Evolutionary conservation across 176 grass and related monocot genomes (phyloP).

Genomic region (Bothriochloa decipiens): DNA sequence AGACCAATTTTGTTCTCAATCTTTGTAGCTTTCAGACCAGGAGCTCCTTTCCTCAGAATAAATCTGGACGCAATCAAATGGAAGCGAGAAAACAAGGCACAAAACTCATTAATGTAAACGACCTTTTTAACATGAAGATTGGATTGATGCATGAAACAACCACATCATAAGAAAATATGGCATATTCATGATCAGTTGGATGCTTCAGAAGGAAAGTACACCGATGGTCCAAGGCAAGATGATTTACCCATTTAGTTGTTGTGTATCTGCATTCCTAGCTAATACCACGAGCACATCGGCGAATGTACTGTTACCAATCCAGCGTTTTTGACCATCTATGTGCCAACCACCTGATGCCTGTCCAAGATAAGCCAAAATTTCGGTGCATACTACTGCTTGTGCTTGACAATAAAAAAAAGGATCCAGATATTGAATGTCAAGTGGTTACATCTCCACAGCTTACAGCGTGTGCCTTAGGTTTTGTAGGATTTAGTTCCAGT

Average conservation of each 20-base stretch:
- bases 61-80: constrained; percentile 49
- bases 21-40: constrained; percentile 68
- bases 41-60: constrained; percentile 72
- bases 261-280: constrained; percentile 62
- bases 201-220: constrained; percentile 29
- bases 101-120: not conserved
- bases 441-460: not conserved
- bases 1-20: constrained; percentile 87
- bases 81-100: not conserved
- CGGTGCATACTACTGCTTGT: not conserved
- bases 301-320: constrained; percentile 85
- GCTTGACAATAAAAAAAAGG: not conserved
- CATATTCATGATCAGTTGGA: not conserved
- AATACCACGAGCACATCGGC: constrained; percentile 72
- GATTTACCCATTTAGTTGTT: constrained; percentile 72
- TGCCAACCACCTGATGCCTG: constrained; percentile 76
- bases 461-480: not conserved
- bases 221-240: not conserved
- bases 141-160: not conserved
- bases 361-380: constrained; percentile 28
- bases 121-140: not conserved
- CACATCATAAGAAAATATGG: not conserved
- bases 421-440: not conserved
- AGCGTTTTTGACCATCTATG: constrained; percentile 75
- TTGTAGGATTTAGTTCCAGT: not conserved